Evolutionary conservation across 1,284 basidiomycete genomes (phyloP), one percentile per base, ranked within the genome.

Genomic region (Fereydounia khargensis): DNA sequence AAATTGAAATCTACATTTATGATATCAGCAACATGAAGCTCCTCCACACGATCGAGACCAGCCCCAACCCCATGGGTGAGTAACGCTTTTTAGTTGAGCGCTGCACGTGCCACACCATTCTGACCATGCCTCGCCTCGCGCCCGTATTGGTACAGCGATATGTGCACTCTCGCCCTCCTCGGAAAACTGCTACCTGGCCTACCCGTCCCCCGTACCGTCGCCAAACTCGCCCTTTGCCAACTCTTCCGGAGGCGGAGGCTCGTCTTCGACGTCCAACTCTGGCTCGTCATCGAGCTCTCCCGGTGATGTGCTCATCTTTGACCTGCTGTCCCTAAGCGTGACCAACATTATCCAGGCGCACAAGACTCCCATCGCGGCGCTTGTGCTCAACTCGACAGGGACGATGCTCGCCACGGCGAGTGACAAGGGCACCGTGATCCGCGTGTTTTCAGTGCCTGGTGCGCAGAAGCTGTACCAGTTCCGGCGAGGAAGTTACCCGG

Each of bases 11-110:
- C 50, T 99, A 97, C 79, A 91, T 97, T 47, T 98, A 98, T 74
- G 94, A 98, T 74, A 97, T 98, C 68, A 89, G 87, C 51, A 99
- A 96, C 67, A 97, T 98, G 94, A 88, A 92, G 67, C 82, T 98
- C 23, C 78, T 96, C 33, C 94, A 97, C 76, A 95, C 96, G 37
- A 94, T 98, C 47, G 95, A 98, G 80, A 98, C 94, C 0, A 87
- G 88, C 13, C 85, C 89, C 0, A 98, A 98, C 76, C 90, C 92
- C 2, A 87, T 94, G 74, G 91, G 90, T 90, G 42, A 53, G 57
- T 31, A 14, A 25, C 4, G n/a, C n/a, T n/a, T n/a, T n/a, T n/a
- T n/a, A n/a, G n/a, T n/a, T n/a, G n/a, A n/a, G n/a, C n/a, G n/a
- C n/a, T n/a, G n/a, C n/a, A n/a, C n/a, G n/a, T n/a, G n/a, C n/a